These are phyloP conservation scores for Acacia acuminata DNA, from an alignment of 306 rosid genomes.

Conservation along the genomic window DNA sequence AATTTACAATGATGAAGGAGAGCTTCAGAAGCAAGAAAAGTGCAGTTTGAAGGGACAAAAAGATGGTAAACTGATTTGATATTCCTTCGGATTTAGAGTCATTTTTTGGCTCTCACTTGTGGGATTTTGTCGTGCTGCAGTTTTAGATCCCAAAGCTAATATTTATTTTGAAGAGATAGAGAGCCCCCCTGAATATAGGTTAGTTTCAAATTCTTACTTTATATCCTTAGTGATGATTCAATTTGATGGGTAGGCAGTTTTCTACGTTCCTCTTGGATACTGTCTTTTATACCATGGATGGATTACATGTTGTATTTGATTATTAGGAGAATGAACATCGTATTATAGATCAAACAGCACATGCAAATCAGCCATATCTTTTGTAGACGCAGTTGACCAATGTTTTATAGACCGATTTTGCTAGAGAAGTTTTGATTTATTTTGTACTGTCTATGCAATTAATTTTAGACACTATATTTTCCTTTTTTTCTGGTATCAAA, in stretches of 20 bases:
- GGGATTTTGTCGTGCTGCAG: neutral
- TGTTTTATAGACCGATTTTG: neutral
- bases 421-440: neutral
- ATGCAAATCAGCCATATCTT: neutral
- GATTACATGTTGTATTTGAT: neutral
- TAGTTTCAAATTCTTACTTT: neutral
- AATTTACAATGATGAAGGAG: slow-evolving; percentile 59
- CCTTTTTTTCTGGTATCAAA: neutral
- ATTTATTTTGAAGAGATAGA: neutral
- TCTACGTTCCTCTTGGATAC: neutral
- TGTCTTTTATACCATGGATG: neutral
- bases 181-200: neutral
- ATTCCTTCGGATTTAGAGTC: neutral
- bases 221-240: neutral
- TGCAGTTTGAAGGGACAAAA: slow-evolving; percentile 31
- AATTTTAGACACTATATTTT: neutral
- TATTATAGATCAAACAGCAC: neutral
- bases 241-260: neutral
- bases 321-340: neutral
- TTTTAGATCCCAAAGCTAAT: neutral
- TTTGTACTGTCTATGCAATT: neutral
- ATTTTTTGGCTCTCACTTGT: neutral
- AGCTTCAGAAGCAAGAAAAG: slow-evolving; percentile 64
- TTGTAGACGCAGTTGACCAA: neutral
- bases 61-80: neutral